Conservation (phyloP, 2,329 filamentous ascomycete species). For the Rhytidhysteron rufulum region DNA sequence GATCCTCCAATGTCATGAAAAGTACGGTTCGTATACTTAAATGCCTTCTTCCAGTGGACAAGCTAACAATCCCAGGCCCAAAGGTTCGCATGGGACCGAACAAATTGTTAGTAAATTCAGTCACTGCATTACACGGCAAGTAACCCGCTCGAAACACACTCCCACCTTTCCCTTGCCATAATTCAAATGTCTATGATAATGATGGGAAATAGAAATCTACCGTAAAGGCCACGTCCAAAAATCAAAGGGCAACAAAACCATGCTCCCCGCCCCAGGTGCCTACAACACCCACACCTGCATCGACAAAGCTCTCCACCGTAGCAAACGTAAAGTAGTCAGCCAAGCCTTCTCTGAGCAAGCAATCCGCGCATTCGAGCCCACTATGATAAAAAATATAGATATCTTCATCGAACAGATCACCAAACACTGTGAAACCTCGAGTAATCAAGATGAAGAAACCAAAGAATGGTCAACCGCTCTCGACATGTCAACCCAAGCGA, state of each 20-base stretch:
- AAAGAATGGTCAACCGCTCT: background rate
- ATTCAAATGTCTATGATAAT: no score
- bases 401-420: background rate
- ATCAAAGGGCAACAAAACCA: constrained; percentile 2
- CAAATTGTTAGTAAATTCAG: background rate
- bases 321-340: constrained; percentile 1
- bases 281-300: constrained; percentile 1
- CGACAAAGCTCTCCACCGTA: constrained; percentile 4
- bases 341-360: constrained; percentile 6
- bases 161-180: constrained; percentile 1
- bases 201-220: no score
- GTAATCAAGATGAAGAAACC: background rate
- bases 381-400: background rate
- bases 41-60: background rate
- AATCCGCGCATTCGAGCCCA: constrained; percentile 1
- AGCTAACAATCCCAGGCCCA: background rate
- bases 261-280: constrained; percentile 1
- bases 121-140: background rate
- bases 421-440: no score
- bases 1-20: constrained; percentile 2
- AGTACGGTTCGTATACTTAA: constrained; percentile 4
- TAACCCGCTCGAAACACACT: background rate
- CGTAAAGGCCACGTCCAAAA: constrained; percentile 6
- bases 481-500: background rate
- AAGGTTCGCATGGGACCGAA: background rate